A percentile compares a stretch with the other conserved stretches of the same genome.
Conservation (phyloP, 768 basidiomycete genomes). For the Tubosaeta sp. region DNA sequence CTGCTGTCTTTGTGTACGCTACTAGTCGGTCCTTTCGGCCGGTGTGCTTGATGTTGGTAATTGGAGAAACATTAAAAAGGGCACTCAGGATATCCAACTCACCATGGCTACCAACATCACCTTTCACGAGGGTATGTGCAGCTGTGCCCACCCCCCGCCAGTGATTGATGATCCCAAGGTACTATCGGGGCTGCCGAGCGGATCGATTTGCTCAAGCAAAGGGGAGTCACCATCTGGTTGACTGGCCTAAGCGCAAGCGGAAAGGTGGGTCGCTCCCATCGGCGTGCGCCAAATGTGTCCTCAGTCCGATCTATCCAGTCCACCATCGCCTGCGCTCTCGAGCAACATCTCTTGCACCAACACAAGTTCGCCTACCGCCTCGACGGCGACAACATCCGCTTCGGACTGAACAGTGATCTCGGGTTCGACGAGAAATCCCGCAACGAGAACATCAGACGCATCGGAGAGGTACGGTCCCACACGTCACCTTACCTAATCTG, state of each 20-base stretch:
- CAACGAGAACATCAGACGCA: constrained; percentile 93
- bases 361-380: constrained; percentile 86
- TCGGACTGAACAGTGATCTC: constrained; percentile 95
- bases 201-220: constrained; percentile 62
- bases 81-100: background rate
- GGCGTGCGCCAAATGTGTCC: background rate
- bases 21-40: constrained; percentile 15
- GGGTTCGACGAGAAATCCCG: constrained; percentile 90
- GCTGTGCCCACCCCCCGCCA: background rate
- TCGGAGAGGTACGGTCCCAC: constrained; percentile 71
- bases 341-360: constrained; percentile 88
- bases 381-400: constrained; percentile 94
- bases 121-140: constrained; percentile 57
- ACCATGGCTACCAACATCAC: constrained; percentile 50
- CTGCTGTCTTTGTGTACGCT: background rate
- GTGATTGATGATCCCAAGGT: constrained; percentile 40
- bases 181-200: constrained; percentile 72
- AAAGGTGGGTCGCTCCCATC: constrained; percentile 52
- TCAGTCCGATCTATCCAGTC: constrained; percentile 50
- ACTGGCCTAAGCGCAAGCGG: constrained; percentile 95
- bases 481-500: constrained; percentile 10
- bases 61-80: too few species aligned
- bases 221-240: constrained; percentile 91
- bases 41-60: background rate
- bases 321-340: constrained; percentile 94